Percentiles rank a stretch among this genome's conserved stretches.
Conservation (phyloP, 768 basidiomycete genomes). For the Nevesoporus exiguus region DNA sequence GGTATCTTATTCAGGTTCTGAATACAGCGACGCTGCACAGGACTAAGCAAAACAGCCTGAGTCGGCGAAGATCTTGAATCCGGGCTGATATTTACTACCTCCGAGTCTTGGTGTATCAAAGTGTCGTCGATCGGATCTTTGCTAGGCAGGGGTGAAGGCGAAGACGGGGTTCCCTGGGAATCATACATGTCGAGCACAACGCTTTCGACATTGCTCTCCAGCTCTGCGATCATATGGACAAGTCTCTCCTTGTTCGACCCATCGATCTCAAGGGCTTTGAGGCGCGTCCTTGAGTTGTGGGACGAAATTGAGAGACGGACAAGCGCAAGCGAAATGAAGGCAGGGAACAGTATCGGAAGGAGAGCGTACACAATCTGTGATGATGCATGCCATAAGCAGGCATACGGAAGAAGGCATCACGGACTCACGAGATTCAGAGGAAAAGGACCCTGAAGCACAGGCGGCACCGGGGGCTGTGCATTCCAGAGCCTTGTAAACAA, state of each 20-base stretch:
- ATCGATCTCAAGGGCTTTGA: constrained; percentile 61
- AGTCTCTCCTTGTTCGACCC: constrained; percentile 48
- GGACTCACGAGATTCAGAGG: constrained; percentile 67
- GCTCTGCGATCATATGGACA: constrained; percentile 48
- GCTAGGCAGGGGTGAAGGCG: constrained; percentile 6
- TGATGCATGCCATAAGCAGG: neutral
- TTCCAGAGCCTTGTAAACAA: constrained; percentile 47
- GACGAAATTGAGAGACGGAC: constrained; percentile 57
- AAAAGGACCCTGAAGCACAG: constrained; percentile 54
- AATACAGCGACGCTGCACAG: constrained; percentile 55
- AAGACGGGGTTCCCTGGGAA: constrained; percentile 26
- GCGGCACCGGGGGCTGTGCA: constrained; percentile 49
- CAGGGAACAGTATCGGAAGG: constrained; percentile 65
- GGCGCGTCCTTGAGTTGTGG: constrained; percentile 58
- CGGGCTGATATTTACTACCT: neutral
- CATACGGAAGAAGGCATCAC: neutral
- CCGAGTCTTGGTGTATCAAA: neutral
- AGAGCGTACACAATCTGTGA: constrained; percentile 49
- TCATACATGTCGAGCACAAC: constrained; percentile 56
- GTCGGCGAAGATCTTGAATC: constrained; percentile 16
- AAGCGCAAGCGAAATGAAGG: constrained; percentile 50
- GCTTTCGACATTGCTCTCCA: constrained; percentile 62
- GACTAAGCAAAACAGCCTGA: constrained; percentile 50
- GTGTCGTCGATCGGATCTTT: neutral
- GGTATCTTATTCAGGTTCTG: constrained; percentile 65